Evolutionary conservation across 257 asterid species (phyloP), one percentile per base, ranked within the genome.

Genomic region (Scutellaria minor): DNA sequence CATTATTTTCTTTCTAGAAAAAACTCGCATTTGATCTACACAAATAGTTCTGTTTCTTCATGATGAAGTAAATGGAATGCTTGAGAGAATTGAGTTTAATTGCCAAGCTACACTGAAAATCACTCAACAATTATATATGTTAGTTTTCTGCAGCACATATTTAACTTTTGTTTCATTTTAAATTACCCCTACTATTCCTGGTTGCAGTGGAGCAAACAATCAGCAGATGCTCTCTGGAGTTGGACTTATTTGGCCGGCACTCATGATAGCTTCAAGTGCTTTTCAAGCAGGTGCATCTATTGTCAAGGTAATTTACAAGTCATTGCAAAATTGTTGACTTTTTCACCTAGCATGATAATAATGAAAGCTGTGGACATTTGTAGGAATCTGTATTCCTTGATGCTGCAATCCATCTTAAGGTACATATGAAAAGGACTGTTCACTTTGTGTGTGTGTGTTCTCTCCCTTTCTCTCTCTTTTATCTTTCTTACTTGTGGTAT

Each of bases 211-310:
- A 63, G 82, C 92, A 73, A 86, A 63, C 62, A 75, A 74, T 70
- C 79, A 63, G 60, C 83, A 83, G 66, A 78, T 92, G 94, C 82
- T 90, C 6, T 72, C 94, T 65, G 96, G 96, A 84, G 76, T 90
- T 50, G 85, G 86, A 52, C 64, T 86, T 53, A 14, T 85, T 31
- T 92, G 98, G 98, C 98, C 98, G 24, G 81, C 57, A 37, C 56
- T 92, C 72, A 92, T 92, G 98, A 76, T 90, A 70, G 85, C 85
- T 68, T 90, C 98, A n/a, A 83, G 87, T 27, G 90, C 90, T 71
- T 90, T 92, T 78, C 98, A 90, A 84, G 98, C 98, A 24, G 92
- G 73, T 72, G 96, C 98, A 13, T 92, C 98, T 31, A 88, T 92
- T 60, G 75, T 85, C 65, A 92, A 92, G 96, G 98, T 87, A 70